These are phyloP conservation scores for Alternaria arborescens DNA, from an alignment of 2,329 filamentous ascomycete species.

Conservation along the genomic window DNA sequence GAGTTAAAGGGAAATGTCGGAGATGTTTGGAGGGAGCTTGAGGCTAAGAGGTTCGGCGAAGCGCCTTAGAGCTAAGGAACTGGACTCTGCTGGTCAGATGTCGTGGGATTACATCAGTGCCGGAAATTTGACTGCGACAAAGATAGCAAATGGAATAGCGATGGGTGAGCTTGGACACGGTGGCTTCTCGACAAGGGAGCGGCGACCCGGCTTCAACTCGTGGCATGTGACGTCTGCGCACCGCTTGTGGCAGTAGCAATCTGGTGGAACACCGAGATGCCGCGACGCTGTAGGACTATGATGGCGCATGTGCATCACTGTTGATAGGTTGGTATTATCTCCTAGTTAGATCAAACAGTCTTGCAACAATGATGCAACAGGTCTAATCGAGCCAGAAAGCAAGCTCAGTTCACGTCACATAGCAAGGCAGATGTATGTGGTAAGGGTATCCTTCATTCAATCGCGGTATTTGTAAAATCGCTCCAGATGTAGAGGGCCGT, in stretches of 20 bases:
- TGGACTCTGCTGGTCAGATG: conserved; percentile 44
- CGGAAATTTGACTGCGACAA: conserved; percentile 21
- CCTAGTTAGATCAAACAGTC: neutral
- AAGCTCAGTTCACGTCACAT: neutral
- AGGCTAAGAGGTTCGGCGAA: conserved; percentile 25
- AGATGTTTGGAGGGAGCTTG: conserved; percentile 20
- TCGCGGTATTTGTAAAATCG: conserved; percentile 3
- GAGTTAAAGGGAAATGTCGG: conserved; percentile 39
- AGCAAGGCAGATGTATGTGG: neutral
- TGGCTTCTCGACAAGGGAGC: conserved; percentile 16
- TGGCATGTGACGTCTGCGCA: conserved; percentile 29
- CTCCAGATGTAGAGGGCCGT: conserved; percentile 10
- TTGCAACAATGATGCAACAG: neutral
- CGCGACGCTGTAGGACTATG: conserved; percentile 5
- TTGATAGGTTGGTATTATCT: neutral
- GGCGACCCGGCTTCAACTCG: conserved; percentile 34
- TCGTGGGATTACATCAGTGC: conserved; percentile 33
- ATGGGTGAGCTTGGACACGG: conserved; percentile 31
- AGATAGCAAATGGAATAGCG: conserved; percentile 28
- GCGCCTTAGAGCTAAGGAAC: conserved; percentile 33
- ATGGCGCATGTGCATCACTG: neutral
- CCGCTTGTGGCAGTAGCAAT: conserved; percentile 22
- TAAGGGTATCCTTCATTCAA: conserved; percentile 14
- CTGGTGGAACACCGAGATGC: conserved; percentile 28
- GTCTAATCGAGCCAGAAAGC: neutral